Percentiles rank a stretch among this genome's conserved stretches.
Conservation (phyloP, 176 grass and related monocot species). For the Thinopyrum elongatum region DNA sequence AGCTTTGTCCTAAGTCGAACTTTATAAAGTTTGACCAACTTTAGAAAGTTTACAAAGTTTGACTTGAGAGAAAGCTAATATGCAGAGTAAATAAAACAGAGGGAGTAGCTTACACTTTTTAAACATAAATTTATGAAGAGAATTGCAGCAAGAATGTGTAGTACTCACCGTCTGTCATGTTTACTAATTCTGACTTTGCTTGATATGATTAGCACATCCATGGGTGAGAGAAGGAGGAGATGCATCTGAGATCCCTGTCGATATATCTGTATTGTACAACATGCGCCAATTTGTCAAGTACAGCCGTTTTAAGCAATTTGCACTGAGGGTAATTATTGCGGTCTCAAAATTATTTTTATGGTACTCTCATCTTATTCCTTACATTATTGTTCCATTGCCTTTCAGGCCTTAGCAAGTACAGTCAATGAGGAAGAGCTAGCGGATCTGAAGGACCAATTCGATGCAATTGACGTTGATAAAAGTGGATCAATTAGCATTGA, state of each 20-base stretch:
- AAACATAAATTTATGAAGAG: not conserved
- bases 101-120: not conserved
- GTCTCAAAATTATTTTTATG: not conserved
- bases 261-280: constrained; percentile 93
- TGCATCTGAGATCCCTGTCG: constrained; percentile 92
- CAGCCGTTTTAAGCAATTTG: constrained; percentile 98
- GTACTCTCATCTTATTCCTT: constrained; percentile 15
- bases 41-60: no score
- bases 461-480: constrained; percentile 98
- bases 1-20: no score
- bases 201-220: constrained; percentile 74
- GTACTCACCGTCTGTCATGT: not conserved
- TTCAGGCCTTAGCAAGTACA: constrained; percentile 89
- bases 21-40: no score
- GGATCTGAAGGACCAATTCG: constrained; percentile 86
- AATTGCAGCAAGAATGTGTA: not conserved
- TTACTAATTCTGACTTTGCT: constrained; percentile 31
- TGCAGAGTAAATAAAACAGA: no score
- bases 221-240: constrained; percentile 97
- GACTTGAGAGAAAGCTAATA: no score
- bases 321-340: constrained; percentile 65
- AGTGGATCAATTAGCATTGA: constrained; percentile 96
- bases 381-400: constrained; percentile 28
- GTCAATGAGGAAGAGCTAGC: constrained; percentile 89
- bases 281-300: constrained; percentile 99